Evolutionary conservation across 2,329 filamentous ascomycete genomes (phyloP).

Genomic region (Alternaria ethzedia): DNA sequence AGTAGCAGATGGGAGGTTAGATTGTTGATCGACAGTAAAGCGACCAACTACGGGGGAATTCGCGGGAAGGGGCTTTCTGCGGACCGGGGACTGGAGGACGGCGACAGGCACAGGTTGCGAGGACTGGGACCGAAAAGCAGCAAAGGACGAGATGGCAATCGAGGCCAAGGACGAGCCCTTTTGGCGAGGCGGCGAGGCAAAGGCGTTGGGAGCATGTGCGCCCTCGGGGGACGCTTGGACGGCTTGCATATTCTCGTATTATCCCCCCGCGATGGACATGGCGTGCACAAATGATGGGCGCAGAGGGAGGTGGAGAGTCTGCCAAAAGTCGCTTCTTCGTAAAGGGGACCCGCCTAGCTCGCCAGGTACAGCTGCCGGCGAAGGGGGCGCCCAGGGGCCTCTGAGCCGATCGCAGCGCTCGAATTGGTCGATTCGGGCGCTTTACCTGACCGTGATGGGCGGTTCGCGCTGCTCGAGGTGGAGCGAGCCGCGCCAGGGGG

Average conservation of each 20-base stretch:
- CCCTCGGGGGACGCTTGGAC: conserved; percentile 33
- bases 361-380: conserved; percentile 29
- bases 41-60: conserved; percentile 56
- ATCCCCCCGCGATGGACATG: conserved; percentile 37
- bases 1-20: conserved; percentile 40
- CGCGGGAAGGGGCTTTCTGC: conserved; percentile 62
- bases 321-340: conserved; percentile 29
- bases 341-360: conserved; percentile 38
- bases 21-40: conserved; percentile 49
- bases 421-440: conserved; percentile 41
- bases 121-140: conserved; percentile 52
- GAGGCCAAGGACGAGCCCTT: conserved; percentile 48
- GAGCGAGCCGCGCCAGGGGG: conserved; percentile 29
- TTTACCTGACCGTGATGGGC: conserved; percentile 20
- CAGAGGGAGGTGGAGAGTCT: conserved; percentile 30
- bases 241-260: conserved; percentile 42
- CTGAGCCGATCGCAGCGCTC: conserved; percentile 32
- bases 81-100: conserved; percentile 50
- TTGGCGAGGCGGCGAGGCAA: conserved; percentile 35
- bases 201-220: conserved; percentile 23
- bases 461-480: conserved; percentile 33
- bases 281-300: conserved; percentile 44
- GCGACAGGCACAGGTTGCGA: conserved; percentile 39
- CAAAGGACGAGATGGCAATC: conserved; percentile 53
- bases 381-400: conserved; percentile 31